phyloP scores from a whole-genome alignment of 73 alveolate species.

The Tetrahymena elliotti region DNA sequence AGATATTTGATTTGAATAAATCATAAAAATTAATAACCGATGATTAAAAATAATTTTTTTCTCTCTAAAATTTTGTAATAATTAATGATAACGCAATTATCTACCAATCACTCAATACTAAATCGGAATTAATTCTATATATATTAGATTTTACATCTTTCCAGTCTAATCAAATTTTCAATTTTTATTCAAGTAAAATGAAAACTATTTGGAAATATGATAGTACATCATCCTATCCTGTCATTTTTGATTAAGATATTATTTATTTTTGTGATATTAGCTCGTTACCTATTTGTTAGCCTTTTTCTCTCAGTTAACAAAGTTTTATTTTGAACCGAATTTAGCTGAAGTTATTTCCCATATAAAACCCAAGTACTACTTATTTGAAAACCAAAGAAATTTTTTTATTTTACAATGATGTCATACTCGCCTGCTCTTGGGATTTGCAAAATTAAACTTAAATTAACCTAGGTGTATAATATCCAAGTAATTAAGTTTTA shows the following conservation, averaged over 20 bases:
- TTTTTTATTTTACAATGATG: neutral
- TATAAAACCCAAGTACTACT: neutral
- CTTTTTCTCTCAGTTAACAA: neutral
- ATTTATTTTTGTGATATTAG: neutral
- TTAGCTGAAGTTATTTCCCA: neutral
- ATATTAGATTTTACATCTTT: neutral
- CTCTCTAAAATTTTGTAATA: neutral
- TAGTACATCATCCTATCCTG: neutral
- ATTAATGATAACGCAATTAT: too few relatives aligned
- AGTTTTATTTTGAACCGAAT: too few relatives aligned
- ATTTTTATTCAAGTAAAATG: too few relatives aligned
- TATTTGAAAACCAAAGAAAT: neutral
- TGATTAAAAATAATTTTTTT: neutral
- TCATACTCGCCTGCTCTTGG: neutral
- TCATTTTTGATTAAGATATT: neutral
- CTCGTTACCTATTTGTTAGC: neutral
- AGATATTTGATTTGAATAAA: too few relatives aligned
- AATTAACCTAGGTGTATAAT: neutral
- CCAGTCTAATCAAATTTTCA: neutral
- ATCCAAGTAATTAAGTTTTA: neutral
- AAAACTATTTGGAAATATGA: neutral
- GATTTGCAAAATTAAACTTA: neutral
- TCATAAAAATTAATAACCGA: too few relatives aligned
- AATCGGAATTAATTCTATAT: neutral
- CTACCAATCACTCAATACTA: neutral